Conservation (phyloP, 2,329 filamentous ascomycete species). For the Alternaria incomplexa region DNA sequence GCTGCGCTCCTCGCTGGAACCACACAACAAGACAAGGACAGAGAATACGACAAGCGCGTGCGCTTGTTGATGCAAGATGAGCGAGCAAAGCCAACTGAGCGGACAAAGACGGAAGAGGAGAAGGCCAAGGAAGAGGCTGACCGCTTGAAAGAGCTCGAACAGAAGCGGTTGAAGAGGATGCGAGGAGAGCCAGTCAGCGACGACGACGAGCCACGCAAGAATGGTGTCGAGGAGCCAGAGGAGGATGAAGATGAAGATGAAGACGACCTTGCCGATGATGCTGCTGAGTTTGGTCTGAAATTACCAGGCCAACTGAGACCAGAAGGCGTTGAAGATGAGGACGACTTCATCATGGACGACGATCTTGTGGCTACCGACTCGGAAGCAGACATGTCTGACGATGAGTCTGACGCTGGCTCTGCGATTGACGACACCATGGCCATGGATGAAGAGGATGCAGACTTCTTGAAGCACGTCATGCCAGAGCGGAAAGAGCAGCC, state of each 20-base stretch:
- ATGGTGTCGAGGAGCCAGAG: slow-evolving; percentile 19
- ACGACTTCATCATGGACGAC: slow-evolving; percentile 90
- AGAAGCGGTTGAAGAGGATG: slow-evolving; percentile 85
- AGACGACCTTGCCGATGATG: slow-evolving; percentile 57
- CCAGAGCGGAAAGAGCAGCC: slow-evolving; percentile 32
- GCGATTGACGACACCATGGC: slow-evolving; percentile 46
- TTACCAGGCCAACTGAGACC: slow-evolving; percentile 56
- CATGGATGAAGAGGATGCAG: slow-evolving; percentile 56
- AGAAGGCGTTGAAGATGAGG: slow-evolving; percentile 77
- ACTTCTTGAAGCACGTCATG: slow-evolving; percentile 55
- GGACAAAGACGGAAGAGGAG: slow-evolving; percentile 71
- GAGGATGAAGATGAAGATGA: slow-evolving; percentile 48
- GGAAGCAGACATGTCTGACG: slow-evolving; percentile 49
- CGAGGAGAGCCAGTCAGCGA: slow-evolving; percentile 77
- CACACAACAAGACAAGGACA: slow-evolving; percentile 74
- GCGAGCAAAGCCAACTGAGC: slow-evolving; percentile 81
- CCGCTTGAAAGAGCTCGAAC: slow-evolving; percentile 79
- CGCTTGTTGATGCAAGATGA: slow-evolving; percentile 84
- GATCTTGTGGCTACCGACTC: slow-evolving; percentile 85
- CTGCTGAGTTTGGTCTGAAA: slow-evolving; percentile 67
- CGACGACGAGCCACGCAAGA: slow-evolving; percentile 65
- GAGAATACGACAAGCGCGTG: slow-evolving; percentile 84
- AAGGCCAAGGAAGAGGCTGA: slow-evolving; percentile 73
- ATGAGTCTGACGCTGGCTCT: slow-evolving; percentile 38
- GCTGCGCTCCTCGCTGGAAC: slow-evolving; percentile 65